Base-by-base conservation (phyloP, 345 rosid species). In the Lepidium sativum region DNA sequence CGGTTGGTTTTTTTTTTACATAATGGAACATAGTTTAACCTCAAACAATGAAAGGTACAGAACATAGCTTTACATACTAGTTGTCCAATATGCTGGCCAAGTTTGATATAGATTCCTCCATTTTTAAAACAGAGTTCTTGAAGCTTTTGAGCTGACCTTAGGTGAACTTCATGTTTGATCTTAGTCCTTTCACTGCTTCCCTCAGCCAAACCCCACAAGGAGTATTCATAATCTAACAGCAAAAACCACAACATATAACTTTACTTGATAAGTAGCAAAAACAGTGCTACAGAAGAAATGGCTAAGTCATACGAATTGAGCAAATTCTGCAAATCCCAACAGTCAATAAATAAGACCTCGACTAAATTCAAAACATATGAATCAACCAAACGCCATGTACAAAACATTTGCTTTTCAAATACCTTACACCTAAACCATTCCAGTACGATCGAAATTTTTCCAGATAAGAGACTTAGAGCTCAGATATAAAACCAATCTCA, bases 31-130 rank as follows among this genome's bases (percentile, higher is more conserved):
- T 23, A 15, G 7, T 17, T 34, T 12, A 65, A 38, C 47, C 44
- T 54, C 17, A 29, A 12, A 75, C 4, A 65, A 34, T 38, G 21
- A 50, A 32, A 5, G 60, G 57, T 51, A 17, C 43, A 71, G 44
- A 58, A 67, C n/a, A 52, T 40, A 35, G 41, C 4, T 71, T 15
- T 2, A 58, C 76, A 76, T 81, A 94, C 97, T 82, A 86, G 69
- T 77, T 94, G 92, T 27, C 96, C 97, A 23, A 90, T 75, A 71
- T 88, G 95, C 78, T 94, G 96, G 20, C 99, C 96, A n/a, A 90
- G 95, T 82, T 94, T 90, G 67, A 90, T 88, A 74, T 90, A 88
- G 56, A 94, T 82, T 65, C 97, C 99, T 70, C 96, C 97, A 75
- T 94, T 90, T 74, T 55, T 83, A 70, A 90, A 94, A 80, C 95